phyloP scores from a whole-genome alignment of 805 yeast species.

The Ogataea wickerhamii region DNA sequence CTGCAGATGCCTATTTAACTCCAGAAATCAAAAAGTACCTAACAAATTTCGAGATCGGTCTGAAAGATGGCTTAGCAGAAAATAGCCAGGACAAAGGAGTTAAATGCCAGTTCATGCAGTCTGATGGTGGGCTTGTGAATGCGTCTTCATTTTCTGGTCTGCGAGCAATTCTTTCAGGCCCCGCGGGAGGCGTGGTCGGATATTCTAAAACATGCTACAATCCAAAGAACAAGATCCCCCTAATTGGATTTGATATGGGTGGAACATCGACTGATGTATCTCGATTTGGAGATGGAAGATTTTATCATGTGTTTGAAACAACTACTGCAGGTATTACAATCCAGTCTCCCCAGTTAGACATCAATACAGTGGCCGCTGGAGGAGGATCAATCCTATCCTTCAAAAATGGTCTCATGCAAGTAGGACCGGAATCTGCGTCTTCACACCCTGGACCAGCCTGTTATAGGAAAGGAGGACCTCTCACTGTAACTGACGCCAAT shows the following conservation, averaged over 20 bases:
- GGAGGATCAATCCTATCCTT: constrained; percentile 70
- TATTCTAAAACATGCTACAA: constrained; percentile 75
- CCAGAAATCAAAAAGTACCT: constrained; percentile 70
- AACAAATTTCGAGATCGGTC: constrained; percentile 55
- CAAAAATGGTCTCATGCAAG: constrained; percentile 72
- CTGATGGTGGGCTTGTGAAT: constrained; percentile 90
- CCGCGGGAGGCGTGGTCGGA: constrained; percentile 98
- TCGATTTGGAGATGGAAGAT: constrained; percentile 56
- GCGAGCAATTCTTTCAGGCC: constrained; percentile 86
- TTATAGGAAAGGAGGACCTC: constrained; percentile 78
- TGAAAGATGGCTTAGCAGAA: constrained; percentile 47
- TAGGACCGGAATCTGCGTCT: constrained; percentile 85
- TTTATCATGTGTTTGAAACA: constrained; percentile 78
- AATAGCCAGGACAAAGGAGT: constrained; percentile 20
- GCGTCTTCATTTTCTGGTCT: constrained; percentile 80
- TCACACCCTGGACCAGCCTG: constrained; percentile 92
- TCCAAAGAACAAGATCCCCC: constrained; percentile 45
- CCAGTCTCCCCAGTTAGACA: constrained; percentile 78
- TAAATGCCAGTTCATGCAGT: constrained; percentile 82
- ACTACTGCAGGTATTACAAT: constrained; percentile 77
- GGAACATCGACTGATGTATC: constrained; percentile 87
- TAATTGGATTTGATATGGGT: constrained; percentile 85
- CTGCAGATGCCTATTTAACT: constrained; percentile 77
- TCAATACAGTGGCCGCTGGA: constrained; percentile 81
- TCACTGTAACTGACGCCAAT: constrained; percentile 85